Percentiles rank a stretch among this genome's conserved stretches.
Conservation (phyloP, 495 filamentous ascomycete species). For the Aspergillus steynii region DNA sequence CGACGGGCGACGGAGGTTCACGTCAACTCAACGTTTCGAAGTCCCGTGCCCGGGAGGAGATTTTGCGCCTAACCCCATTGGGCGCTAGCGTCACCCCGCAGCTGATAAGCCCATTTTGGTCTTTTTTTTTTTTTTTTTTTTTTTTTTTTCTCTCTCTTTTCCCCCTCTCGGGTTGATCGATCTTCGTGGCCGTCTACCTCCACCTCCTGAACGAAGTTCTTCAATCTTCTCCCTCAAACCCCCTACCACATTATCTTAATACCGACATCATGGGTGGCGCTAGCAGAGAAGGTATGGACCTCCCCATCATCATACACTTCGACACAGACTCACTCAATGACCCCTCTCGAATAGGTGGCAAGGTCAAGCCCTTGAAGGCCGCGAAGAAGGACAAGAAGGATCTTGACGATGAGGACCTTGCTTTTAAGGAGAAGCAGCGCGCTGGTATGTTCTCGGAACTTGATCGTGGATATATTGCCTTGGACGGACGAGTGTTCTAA, state of each 20-base stretch:
- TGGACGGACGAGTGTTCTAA: constrained; percentile 5
- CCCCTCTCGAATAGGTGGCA: constrained; percentile 61
- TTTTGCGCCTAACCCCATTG: constrained; percentile 21
- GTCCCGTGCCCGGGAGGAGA: constrained; percentile 16
- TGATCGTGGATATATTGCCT: not conserved
- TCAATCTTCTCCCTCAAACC: constrained; percentile 2
- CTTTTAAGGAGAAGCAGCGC: constrained; percentile 71
- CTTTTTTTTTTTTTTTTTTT: constrained; percentile 16
- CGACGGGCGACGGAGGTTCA: not conserved
- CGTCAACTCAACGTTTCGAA: not conserved
- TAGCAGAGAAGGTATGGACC: constrained; percentile 61
- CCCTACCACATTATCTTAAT: constrained; percentile 13
- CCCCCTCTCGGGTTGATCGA: not conserved
- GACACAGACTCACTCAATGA: constrained; percentile 4
- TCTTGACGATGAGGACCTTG: constrained; percentile 73
- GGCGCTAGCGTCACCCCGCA: constrained; percentile 19
- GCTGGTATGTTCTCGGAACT: constrained; percentile 54
- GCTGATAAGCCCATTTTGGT: constrained; percentile 16
- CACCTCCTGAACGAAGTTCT: constrained; percentile 17
- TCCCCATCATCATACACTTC: not conserved
- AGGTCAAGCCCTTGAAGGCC: constrained; percentile 80
- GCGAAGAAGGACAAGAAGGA: constrained; percentile 77
- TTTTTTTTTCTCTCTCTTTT: constrained; percentile 5
- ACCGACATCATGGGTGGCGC: constrained; percentile 60
- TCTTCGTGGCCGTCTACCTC: constrained; percentile 2